Evolutionary conservation across 108 stramenopile genomes (phyloP), one percentile per base, ranked within the genome.

Genomic region (Skeletonema potamos): DNA sequence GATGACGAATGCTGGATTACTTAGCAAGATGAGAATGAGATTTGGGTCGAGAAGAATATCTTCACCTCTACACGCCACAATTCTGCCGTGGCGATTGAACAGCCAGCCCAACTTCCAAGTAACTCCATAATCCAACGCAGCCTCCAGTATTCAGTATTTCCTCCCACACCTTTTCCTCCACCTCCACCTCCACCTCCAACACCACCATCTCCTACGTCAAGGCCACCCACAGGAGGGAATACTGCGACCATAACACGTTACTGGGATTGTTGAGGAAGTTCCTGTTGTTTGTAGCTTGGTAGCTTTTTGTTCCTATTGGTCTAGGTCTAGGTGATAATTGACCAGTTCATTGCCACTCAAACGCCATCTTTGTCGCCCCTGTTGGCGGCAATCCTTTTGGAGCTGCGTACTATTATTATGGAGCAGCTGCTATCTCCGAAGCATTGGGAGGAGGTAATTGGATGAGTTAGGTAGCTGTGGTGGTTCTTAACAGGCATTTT

Each of bases 321-420:
- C 4, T 8, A 22, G 66, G 74, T 22, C 9, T 65, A 2, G 13
- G 15, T 13, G 54, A 24, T 13, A 18, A 26, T 1, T n/a, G 69
- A 33, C 78, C 78, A 0, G 58, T 54, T 4, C 55, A 73, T 20
- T 79, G 78, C 22, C 67, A 79, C 33, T 68, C 66, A 28, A 84
- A 84, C 58, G 83, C 79, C 48, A 76, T 84, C 70, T 84, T 84
- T 65, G 72, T 29, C 43, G 83, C 83, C 24, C 83, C 83, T 20
- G 26, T 46, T 12, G 62, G 57, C 30, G 62, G 57, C 30, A 84
- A 84, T 54, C 54, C 58, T 6, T 64, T 72, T 61, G 75, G 70
- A 30, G 83, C 83, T 1, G 81, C 60, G 22, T 81, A 72, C 37
- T 84, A 81, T 28, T 81, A 72, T 48, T 84, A 81, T 51, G 83